phyloP scores from a whole-genome alignment of 1,139 yeast genomes.

The Kluyveromyces sp. region DNA sequence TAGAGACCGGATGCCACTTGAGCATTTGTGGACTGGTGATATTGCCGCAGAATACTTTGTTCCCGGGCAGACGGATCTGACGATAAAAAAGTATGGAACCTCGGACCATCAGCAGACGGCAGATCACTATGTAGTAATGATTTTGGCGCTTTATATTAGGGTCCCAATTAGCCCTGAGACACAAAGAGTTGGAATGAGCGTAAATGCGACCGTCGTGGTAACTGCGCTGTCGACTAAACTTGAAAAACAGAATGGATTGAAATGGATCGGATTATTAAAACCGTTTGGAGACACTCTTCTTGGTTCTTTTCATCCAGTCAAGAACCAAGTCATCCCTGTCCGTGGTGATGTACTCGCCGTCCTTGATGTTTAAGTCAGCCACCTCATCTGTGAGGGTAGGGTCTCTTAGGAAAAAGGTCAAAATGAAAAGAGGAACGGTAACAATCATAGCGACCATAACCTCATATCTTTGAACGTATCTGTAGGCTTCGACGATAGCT shows the following conservation, averaged over 20 bases:
- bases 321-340: slow-evolving; percentile 37
- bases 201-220: too few species aligned
- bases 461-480: slow-evolving; percentile 47
- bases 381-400: slow-evolving; percentile 34
- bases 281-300: background rate
- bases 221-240: too few species aligned
- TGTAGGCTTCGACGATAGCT: slow-evolving; percentile 49
- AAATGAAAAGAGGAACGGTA: slow-evolving; percentile 34
- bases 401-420: slow-evolving; percentile 47
- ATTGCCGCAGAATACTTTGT: too few species aligned
- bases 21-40: too few species aligned
- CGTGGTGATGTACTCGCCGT: slow-evolving; percentile 34
- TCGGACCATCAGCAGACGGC: too few species aligned
- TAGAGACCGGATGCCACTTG: too few species aligned
- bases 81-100: too few species aligned
- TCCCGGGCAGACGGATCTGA: too few species aligned
- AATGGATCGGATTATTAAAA: background rate
- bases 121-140: too few species aligned
- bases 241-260: background rate
- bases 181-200: too few species aligned
- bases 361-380: slow-evolving; percentile 29
- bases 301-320: slow-evolving; percentile 16
- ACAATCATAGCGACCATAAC: slow-evolving; percentile 42
- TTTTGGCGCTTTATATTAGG: too few species aligned
- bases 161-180: too few species aligned